A percentile compares a stretch with the other conserved stretches of the same genome.
phyloP scores from a whole-genome alignment of 2,329 filamentous ascomycete genomes.

The Paecilomyces fulvus region DNA sequence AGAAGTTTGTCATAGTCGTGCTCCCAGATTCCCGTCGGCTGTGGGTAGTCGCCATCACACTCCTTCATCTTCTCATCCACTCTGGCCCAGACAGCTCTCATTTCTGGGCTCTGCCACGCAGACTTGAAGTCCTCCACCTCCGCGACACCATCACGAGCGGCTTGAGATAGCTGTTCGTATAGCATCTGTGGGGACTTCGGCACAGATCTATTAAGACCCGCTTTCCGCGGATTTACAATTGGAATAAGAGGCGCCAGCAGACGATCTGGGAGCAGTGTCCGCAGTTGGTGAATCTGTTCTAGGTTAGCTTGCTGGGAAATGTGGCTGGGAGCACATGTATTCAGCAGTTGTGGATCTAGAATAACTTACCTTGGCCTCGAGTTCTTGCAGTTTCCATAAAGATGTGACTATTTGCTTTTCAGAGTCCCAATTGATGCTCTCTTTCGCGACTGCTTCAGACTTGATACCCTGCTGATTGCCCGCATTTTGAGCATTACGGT shows the following conservation, averaged over 20 bases:
- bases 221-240: slow-evolving; percentile 25
- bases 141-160: slow-evolving; percentile 26
- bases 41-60: slow-evolving; percentile 27
- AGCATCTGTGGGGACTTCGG: slow-evolving; percentile 28
- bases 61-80: slow-evolving; percentile 29
- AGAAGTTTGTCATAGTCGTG: slow-evolving; percentile 31
- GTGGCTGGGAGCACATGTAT: neutral
- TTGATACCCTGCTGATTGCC: neutral
- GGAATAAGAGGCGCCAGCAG: slow-evolving; percentile 32
- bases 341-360: neutral
- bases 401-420: slow-evolving; percentile 33
- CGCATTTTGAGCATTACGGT: neutral
- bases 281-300: slow-evolving; percentile 34
- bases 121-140: slow-evolving; percentile 31
- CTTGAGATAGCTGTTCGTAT: slow-evolving; percentile 24
- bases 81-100: slow-evolving; percentile 30
- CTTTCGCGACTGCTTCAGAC: neutral
- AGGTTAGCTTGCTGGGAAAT: neutral
- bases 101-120: slow-evolving; percentile 32
- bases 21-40: slow-evolving; percentile 32
- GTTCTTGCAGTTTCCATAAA: slow-evolving; percentile 31
- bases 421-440: slow-evolving; percentile 16
- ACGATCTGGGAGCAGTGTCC: slow-evolving; percentile 32
- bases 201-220: slow-evolving; percentile 8
- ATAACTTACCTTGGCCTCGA: slow-evolving; percentile 20